Base-by-base conservation (phyloP, 2,329 filamentous ascomycete genomes). In the Corinectria fuckeliana region DNA sequence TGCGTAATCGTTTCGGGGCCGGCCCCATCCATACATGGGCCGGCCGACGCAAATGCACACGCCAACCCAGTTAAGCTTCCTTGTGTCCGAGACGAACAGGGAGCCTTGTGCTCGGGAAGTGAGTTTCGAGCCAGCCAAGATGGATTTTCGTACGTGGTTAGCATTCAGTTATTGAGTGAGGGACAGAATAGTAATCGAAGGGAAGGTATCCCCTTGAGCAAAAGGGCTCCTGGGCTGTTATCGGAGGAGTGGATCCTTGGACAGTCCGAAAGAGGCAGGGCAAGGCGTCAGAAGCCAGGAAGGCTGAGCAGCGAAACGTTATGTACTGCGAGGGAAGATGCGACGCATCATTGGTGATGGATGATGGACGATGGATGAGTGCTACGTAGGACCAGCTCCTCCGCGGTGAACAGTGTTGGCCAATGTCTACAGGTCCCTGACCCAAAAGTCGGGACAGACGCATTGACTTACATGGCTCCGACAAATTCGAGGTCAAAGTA, bases 11-110 rank as follows among this genome's bases (percentile, higher is more conserved):
- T 53, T 64, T 53, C 45, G 62, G 56, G 60, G 51, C 60, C 62
- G 63, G 61, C 41, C 54, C 57, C 56, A 60, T 49, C 56, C 62
- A 32, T 50, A 64, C 67, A 69, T 67, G 67, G 67, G 65, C 61
- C 62, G 55, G 41, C 36, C 61, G 57, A 63, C 63, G 67, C 62
- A 48, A 66, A 66, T 63, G 51, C 45, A 60, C 53, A 63, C 59
- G 65, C 65, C 67, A 69, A 67, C 65, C 58, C 36, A 65, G 61
- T 69, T 69, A 69, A 69, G 67, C 67, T 69, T 69, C 67, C 68
- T 69, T 58, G 30, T 34, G 20, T 60, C 41, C 54, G 45, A 56
- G 53, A 28, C 53, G 59, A 60, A 63, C 56, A 62, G 56, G 44
- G 59, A 42, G 44, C 54, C 38, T 59, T 49, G 41, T n/a, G n/a